Base-by-base conservation (phyloP, 2,329 filamentous ascomycete species). In the Stagonosporopsis vannaccii region DNA sequence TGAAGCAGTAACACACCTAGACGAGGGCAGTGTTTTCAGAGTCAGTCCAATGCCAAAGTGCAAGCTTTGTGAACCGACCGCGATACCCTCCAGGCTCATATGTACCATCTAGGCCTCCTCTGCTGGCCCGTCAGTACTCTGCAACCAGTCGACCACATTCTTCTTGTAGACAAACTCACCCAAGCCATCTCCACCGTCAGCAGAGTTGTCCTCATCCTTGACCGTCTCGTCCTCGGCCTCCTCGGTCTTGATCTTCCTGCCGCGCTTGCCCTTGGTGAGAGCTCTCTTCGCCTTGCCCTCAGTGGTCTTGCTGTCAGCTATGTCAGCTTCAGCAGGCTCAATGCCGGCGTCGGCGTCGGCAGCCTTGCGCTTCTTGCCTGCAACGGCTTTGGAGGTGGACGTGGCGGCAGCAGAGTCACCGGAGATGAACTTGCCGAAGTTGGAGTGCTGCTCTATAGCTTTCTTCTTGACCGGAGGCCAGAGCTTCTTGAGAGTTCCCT, bases 401-500 rank as follows among this genome's bases (percentile, higher is more conserved):
- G 58, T 26, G 13, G 45, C 22, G 5, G 59, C 47, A 39, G 45
- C 33, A 39, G 53, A 40, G 17, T 49, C 3, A 6, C 51, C 46
- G 12, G 26, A 40, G 12, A 60, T 35, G 42, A 47, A 73, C 17
- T 41, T 48, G 20, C 53, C 67, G 51, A 73, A 74, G 12, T 67
- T 65, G 0, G 54, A 33, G 30, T 72, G 51, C 8, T 53, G 40
- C 8, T 70, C 71, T 3, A 63, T 54, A 3, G 60, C 69, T 61
- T 72, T 74, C 54, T 59, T 66, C 66, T 74, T 75, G 44, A 71
- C 54, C 0, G 63, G 64, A 0, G 72, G 72, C 61, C 64, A 71
- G 39, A 73, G 68, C 65, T 75, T 75, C 63, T 71, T 71, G 41
- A 72, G 64, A 0, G 68, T 63, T 28, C 70, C 69, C 15, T 56